These are phyloP conservation scores for Fusarium beomiforme DNA, from an alignment of 2,329 filamentous ascomycete genomes.

Conservation along the genomic window DNA sequence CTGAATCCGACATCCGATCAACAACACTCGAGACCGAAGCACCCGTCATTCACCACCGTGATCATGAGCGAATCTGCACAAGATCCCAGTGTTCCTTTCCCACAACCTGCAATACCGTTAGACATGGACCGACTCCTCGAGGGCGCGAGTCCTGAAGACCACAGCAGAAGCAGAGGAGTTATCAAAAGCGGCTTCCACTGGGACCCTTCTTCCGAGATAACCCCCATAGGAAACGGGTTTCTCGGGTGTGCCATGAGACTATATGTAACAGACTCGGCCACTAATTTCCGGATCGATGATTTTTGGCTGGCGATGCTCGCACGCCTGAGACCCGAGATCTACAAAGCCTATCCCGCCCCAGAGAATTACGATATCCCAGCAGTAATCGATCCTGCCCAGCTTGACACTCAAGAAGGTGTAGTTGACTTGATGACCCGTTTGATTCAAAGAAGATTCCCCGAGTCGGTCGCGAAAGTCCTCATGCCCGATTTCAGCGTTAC, in stretches of 20 bases:
- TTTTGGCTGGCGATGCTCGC: not conserved
- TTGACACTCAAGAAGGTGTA: not conserved
- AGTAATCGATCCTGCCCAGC: too few species aligned
- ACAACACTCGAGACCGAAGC: too few species aligned
- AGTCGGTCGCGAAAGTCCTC: too few species aligned
- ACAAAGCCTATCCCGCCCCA: not conserved
- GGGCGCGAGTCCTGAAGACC: not conserved
- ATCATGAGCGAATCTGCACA: too few species aligned
- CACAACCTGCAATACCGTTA: not conserved
- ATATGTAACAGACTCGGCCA: not conserved
- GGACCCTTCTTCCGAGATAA: accelerated
- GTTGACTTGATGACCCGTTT: not conserved
- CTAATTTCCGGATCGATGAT: not conserved
- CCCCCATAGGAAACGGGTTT: not conserved
- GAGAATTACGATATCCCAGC: not conserved
- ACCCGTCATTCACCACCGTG: too few species aligned
- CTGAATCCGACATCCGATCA: too few species aligned
- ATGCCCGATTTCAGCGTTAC: too few species aligned
- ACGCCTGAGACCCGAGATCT: not conserved
- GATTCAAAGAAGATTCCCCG: too few species aligned
- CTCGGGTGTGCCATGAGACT: accelerated
- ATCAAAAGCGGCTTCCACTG: not conserved
- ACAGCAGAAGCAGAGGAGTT: not conserved
- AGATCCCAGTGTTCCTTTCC: too few species aligned
- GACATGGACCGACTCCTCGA: not conserved